phyloP scores from a whole-genome alignment of 2,329 filamentous ascomycete species.

The Fusarium aywerte region DNA sequence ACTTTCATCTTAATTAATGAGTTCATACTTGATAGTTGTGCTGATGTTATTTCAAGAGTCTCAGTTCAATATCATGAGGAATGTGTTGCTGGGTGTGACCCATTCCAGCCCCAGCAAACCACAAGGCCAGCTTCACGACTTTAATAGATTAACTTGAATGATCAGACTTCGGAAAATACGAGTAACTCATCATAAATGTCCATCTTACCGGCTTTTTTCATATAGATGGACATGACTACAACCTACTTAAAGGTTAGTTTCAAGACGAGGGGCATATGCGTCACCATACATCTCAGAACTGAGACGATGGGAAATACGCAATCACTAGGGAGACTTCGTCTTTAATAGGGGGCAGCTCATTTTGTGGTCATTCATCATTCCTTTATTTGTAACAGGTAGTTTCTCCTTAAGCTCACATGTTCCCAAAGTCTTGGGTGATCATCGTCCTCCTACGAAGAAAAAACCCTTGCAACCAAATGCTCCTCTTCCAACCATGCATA shows the following conservation, averaged over 20 bases:
- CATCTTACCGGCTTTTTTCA: constrained; percentile 7
- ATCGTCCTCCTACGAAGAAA: constrained; percentile 51
- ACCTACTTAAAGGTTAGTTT: background rate
- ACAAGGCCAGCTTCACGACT: constrained; percentile 19
- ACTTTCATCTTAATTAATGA: constrained; percentile 39
- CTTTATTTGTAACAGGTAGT: constrained; percentile 46
- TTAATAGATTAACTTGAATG: constrained; percentile 14
- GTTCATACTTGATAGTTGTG: constrained; percentile 15
- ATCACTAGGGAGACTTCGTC: constrained; percentile 27
- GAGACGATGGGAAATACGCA: constrained; percentile 6
- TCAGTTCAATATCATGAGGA: constrained; percentile 50
- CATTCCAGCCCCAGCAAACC: constrained; percentile 51
- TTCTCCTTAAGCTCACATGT: constrained; percentile 50
- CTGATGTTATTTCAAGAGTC: constrained; percentile 46
- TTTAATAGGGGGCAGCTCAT: constrained; percentile 32
- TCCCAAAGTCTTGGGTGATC: constrained; percentile 48
- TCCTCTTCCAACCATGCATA: constrained; percentile 50
- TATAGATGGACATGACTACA: background rate
- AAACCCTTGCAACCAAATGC: constrained; percentile 50
- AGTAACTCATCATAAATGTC: background rate
- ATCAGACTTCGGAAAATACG: background rate
- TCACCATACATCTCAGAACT: constrained; percentile 8
- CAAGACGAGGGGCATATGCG: background rate
- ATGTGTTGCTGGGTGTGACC: constrained; percentile 53
- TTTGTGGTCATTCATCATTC: constrained; percentile 46